phyloP scores from a whole-genome alignment of 495 filamentous ascomycete species.

The Penicillium tannophilum region DNA sequence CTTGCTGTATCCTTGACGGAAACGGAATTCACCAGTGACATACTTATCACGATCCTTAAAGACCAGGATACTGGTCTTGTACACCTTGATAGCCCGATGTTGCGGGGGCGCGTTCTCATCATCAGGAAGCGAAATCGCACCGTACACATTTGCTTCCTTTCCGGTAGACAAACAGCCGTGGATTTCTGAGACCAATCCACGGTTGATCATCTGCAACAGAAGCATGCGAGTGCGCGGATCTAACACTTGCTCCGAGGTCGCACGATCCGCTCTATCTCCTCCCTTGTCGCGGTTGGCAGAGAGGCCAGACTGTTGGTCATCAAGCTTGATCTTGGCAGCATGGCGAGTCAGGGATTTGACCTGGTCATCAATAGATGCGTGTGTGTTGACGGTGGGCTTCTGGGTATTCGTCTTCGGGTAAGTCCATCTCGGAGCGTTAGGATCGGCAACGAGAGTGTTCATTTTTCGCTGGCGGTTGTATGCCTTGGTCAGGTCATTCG shows the following conservation, averaged over 20 bases:
- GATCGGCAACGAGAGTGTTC: conserved; percentile 59
- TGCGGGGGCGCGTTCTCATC: conserved; percentile 46
- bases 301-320: conserved; percentile 60
- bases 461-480: conserved; percentile 82
- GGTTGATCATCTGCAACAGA: conserved; percentile 90
- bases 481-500: conserved; percentile 76
- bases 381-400: conserved; percentile 79
- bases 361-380: conserved; percentile 81
- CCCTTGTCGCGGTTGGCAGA: conserved; percentile 51
- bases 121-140: conserved; percentile 61
- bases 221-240: conserved; percentile 95
- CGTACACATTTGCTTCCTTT: conserved; percentile 98
- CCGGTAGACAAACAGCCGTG: conserved; percentile 93
- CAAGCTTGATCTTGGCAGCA: conserved; percentile 85
- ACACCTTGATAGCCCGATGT: conserved; percentile 92
- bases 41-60: conserved; percentile 98
- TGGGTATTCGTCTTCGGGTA: conserved; percentile 79
- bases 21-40: conserved; percentile 87
- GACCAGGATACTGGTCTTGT: conserved; percentile 93
- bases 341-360: conserved; percentile 80
- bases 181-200: conserved; percentile 75
- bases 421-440: conserved; percentile 57
- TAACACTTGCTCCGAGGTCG: conserved; percentile 90
- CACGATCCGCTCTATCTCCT: conserved; percentile 84
- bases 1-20: conserved; percentile 83